Base-by-base conservation (phyloP, 257 asterid species). In the Plantago elongata region DNA sequence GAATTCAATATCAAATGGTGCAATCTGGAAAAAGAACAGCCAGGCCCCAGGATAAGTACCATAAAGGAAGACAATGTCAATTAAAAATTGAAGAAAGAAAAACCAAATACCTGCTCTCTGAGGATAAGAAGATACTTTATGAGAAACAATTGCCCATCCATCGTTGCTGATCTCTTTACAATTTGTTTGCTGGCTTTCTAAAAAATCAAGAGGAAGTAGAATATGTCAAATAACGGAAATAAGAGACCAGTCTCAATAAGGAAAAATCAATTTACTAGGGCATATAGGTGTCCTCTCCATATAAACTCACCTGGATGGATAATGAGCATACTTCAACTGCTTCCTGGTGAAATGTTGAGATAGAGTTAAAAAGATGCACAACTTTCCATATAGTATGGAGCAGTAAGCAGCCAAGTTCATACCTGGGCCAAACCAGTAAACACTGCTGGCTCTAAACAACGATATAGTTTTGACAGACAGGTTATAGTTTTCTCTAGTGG, bases 341-440 rank as follows among this genome's bases (percentile, higher is more conserved):
- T 73, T 93, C 99, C 99, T 93, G 91, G 69, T 76, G 44, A 63
- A 51, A 29, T 27, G 60, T 57, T 62, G 67, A 60, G 63, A 73
- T 51, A 30, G 69, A 61, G 57, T 77, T 57, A 76, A 43, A 50
- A 57, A 47, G 48, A 50, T 42, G 48, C 30, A 57, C 47, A 50
- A n/a, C 48, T 54, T 14, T 64, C 3, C 55, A 51, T 42, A 22
- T 43, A 55, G 16, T 9, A n/a, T 47, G 60, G 65, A 29, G 50
- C 61, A 62, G 34, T 52, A 65, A 54, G 62, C 57, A 58, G 70
- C 43, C 60, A 62, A 68, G 54, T 38, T 61, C 60, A 61, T 72
- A 83, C 99, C 97, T 89, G 99, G 46, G 99, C 99, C 78, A 93
- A 83, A 60, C 97, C 96, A 67, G 99, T 89, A 72, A 93, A 93